These are phyloP conservation scores for Echinochloa phyllopogon DNA, from an alignment of 176 grass and related monocot species.

Conservation along the genomic window DNA sequence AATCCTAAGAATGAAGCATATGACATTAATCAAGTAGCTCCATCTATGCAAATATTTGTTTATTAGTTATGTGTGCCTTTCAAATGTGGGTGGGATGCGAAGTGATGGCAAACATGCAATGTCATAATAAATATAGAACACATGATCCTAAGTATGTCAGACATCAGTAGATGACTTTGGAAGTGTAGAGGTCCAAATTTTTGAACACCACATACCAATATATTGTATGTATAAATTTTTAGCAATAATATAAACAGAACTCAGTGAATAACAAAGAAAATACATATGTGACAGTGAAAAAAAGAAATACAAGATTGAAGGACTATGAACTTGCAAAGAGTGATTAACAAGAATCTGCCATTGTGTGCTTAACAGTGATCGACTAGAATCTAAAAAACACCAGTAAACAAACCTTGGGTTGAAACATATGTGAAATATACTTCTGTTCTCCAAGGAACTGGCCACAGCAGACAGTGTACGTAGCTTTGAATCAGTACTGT, in stretches of 20 bases:
- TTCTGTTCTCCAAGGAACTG: slow-evolving; percentile 56
- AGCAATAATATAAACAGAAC: background rate
- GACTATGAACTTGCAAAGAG: slow-evolving; percentile 1
- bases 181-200: slow-evolving; percentile 14
- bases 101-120: background rate
- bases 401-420: slow-evolving; percentile 72
- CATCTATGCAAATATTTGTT: slow-evolving; percentile 10
- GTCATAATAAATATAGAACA: background rate
- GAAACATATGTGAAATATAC: slow-evolving; percentile 77
- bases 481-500: slow-evolving; percentile 51
- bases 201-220: background rate
- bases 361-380: background rate
- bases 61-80: background rate
- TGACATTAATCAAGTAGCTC: slow-evolving; percentile 12
- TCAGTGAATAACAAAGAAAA: background rate
- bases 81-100: background rate
- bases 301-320: background rate
- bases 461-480: slow-evolving; percentile 50
- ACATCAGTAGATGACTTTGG: slow-evolving; percentile 13
- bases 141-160: background rate
- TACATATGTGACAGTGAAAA: background rate
- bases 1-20: slow-evolving; percentile 41
- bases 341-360: background rate
- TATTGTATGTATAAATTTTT: background rate
- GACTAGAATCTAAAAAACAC: background rate